Conservation (phyloP, 2,329 filamentous ascomycete genomes). For the Fusarium sulawesiense region DNA sequence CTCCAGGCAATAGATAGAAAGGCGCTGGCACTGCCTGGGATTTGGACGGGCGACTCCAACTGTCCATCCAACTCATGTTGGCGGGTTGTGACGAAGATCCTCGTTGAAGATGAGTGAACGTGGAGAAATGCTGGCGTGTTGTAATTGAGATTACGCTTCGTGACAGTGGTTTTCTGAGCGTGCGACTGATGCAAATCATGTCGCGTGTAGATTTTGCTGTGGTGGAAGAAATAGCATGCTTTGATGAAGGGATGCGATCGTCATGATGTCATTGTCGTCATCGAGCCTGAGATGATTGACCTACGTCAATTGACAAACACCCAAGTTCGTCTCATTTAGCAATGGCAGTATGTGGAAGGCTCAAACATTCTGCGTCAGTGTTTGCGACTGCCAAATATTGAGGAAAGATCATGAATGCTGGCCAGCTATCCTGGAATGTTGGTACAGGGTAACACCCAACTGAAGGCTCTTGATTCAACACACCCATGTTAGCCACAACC, state of each 20-base stretch:
- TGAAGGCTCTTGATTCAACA: too few relatives aligned
- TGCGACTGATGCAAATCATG: neutral
- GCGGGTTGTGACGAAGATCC: neutral
- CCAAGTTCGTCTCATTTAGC: too few relatives aligned
- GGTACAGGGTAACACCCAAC: neutral
- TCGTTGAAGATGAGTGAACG: neutral
- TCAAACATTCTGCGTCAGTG: too few relatives aligned
- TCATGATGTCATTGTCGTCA: constrained; percentile 39
- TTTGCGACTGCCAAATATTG: too few relatives aligned
- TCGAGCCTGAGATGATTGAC: neutral
- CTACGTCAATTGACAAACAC: neutral
- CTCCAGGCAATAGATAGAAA: constrained; percentile 61
- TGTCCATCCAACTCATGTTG: constrained; percentile 58
- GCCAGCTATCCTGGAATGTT: too few relatives aligned
- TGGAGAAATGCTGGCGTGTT: neutral
- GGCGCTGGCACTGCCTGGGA: constrained; percentile 61
- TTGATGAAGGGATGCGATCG: neutral
- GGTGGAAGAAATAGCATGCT: neutral
- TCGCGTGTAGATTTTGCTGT: neutral
- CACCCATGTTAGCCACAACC: neutral
- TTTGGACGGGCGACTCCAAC: constrained; percentile 55
- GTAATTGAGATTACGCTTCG: accelerated
- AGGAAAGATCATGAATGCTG: too few relatives aligned
- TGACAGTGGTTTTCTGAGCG: accelerated
- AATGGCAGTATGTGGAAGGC: too few relatives aligned